phyloP scores from a whole-genome alignment of 164 flowering plant genomes.

The Protea cynaroides region DNA sequence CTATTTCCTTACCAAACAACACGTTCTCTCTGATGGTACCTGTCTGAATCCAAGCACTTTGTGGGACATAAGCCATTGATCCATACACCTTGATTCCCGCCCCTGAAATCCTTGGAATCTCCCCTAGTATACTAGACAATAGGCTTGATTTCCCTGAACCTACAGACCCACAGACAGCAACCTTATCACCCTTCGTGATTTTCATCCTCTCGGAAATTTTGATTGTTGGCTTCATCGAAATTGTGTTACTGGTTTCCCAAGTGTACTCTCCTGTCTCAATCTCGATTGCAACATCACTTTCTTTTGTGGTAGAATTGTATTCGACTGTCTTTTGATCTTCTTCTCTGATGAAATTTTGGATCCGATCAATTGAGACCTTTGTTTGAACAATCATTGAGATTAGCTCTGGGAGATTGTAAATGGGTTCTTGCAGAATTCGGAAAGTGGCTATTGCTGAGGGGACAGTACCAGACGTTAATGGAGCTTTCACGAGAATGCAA shows the following conservation, averaged over 20 bases:
- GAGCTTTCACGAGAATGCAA: slow-evolving; percentile 47
- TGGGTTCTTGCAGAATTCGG: slow-evolving; percentile 75
- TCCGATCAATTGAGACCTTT: slow-evolving; percentile 65
- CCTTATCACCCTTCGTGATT: slow-evolving; percentile 51
- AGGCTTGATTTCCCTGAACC: slow-evolving; percentile 89
- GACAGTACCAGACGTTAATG: slow-evolving; percentile 63
- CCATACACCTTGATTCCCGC: slow-evolving; percentile 47
- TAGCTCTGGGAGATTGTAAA: slow-evolving; percentile 79
- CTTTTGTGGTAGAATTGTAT: slow-evolving; percentile 7
- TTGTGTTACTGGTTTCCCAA: slow-evolving; percentile 41
- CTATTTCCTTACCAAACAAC: slow-evolving; percentile 68
- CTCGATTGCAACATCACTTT: slow-evolving; percentile 39
- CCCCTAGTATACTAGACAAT: slow-evolving; percentile 63
- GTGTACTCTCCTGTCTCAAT: slow-evolving; percentile 51
- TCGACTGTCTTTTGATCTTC: slow-evolving; percentile 37
- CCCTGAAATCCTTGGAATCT: slow-evolving; percentile 62
- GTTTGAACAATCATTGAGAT: slow-evolving; percentile 75
- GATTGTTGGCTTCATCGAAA: slow-evolving; percentile 33
- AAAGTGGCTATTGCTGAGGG: slow-evolving; percentile 85
- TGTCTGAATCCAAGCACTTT: slow-evolving; percentile 83
- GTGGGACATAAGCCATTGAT: slow-evolving; percentile 73
- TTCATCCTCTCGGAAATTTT: slow-evolving; percentile 37
- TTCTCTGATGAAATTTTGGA: slow-evolving; percentile 41
- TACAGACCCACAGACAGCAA: slow-evolving; percentile 80
- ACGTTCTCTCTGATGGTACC: slow-evolving; percentile 76